Evolutionary conservation across 768 basidiomycete species (phyloP), one percentile per base, ranked within the genome.

Genomic region (Tylopilus subfusipes): DNA sequence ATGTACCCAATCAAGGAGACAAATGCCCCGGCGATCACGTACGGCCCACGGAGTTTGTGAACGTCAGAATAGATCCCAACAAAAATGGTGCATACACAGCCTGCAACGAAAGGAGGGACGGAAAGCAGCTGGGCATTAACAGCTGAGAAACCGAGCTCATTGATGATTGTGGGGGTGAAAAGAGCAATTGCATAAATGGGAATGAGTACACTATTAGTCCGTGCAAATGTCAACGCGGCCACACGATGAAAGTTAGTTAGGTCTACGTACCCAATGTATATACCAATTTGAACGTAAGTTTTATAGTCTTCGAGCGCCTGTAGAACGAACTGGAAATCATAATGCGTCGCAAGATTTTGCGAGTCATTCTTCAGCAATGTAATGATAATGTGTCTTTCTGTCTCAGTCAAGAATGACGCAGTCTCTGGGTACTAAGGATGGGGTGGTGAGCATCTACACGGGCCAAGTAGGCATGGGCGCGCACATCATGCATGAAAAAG

Each of bases 401-500:
- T 52, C 10, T 73, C 70, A 12, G 73, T 77, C 53, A 84, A 66
- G 69, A 84, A 85, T 22, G 68, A 73, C 12, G 83, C 83, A 2
- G 82, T 85, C 57, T 79, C 77, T 24, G 83, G 82, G 64, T 79
- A 83, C 79, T 81, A 54, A 2, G 22, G 14, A 44, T 18, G 2
- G 24, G 18, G 25, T 7, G 7, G 36, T 62, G 9, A 53, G 50
- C 16, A 45, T 27, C 39, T 43, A 62, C 19, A 58, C 29, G 3
- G 36, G 24, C 16, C 0, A 5, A n/a, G 31, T 24, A 43, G 50
- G 52, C 12, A 39, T 36, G 25, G 5, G 13, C 13, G 39, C 76
- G 38, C 50, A 79, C 79, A 64, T 84, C 82, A 54, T 83, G 68
- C 71, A 84, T 78, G 64, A 75, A 74, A 63, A 79, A 83, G 63